These are phyloP conservation scores for Lotmaria passim DNA, from an alignment of 208 protist species.

Conservation along the genomic window DNA sequence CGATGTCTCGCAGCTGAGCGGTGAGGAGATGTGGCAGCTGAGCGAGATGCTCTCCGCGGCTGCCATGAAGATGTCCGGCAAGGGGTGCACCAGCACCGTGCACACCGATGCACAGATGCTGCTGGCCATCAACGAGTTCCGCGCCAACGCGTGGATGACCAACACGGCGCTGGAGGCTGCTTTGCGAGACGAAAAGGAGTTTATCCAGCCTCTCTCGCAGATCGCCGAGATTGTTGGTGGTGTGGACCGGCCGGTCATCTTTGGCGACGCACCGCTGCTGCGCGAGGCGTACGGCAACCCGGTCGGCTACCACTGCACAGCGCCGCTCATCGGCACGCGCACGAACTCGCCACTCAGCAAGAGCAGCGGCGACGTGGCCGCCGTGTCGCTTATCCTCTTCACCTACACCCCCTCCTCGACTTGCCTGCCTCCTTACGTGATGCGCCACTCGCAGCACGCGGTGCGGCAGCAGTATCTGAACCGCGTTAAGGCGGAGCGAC, in stretches of 20 bases:
- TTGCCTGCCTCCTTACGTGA: slow-evolving; percentile 61
- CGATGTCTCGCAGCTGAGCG: slow-evolving; percentile 53
- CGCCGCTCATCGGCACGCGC: slow-evolving; percentile 74
- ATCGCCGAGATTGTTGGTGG: slow-evolving; percentile 71
- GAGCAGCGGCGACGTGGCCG: slow-evolving; percentile 18
- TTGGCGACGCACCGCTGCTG: slow-evolving; percentile 76
- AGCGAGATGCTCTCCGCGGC: slow-evolving; percentile 59
- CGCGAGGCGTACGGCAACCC: slow-evolving; percentile 78
- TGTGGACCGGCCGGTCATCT: slow-evolving; percentile 73
- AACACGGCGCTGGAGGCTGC: slow-evolving; percentile 42
- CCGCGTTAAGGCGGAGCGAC: slow-evolving; percentile 38
- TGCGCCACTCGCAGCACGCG: slow-evolving; percentile 69
- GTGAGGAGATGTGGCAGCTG: slow-evolving; percentile 77
- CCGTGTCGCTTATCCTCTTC: slow-evolving; percentile 81
- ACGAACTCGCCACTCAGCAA: slow-evolving; percentile 56
- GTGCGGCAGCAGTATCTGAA: slow-evolving; percentile 75
- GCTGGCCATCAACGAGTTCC: slow-evolving; percentile 80
- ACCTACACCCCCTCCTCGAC: slow-evolving; percentile 57
- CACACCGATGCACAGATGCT: slow-evolving; percentile 81
- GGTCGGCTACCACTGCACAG: slow-evolving; percentile 83
- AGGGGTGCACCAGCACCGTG: slow-evolving; percentile 72
- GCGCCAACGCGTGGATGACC: slow-evolving; percentile 90
- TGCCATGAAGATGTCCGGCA: slow-evolving; percentile 44
- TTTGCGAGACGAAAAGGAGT: slow-evolving; percentile 40
- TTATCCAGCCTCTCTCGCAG: slow-evolving; percentile 39